Evolutionary conservation across 2,329 filamentous ascomycete genomes (phyloP), one percentile per base, ranked within the genome.

Genomic region (Myriosclerotinia duriaeana): DNA sequence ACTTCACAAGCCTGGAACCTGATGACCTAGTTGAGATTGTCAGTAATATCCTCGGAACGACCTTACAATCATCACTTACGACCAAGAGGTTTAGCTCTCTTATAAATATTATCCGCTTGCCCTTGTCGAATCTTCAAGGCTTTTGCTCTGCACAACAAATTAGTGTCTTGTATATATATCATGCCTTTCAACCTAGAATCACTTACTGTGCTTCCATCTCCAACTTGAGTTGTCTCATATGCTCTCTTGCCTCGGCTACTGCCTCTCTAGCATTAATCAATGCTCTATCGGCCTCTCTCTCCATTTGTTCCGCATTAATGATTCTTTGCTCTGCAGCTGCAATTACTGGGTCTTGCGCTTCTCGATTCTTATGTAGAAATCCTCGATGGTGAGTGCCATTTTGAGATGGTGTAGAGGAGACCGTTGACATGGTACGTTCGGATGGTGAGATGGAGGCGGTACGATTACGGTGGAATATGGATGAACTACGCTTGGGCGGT

Each of bases 41-140:
- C 14, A 65, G 44, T 34, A 9, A 22, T n/a, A 7, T 15, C 36
- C n/a, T 30, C 7, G 20, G 36, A 22, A 17, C 42, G 6, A 5
- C 1, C 42, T n/a, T 7, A 53, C 14, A 17, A 26, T 15, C n/a
- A 22, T 36, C 12, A 66, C 64, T 66, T 66, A 66, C 64, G 64
- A 34, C 64, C 64, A 54, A 66, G 64, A 30, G 56, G 48, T n/a
- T 66, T 66, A 20, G 46, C 64, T 48, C 56, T 66, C 40, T 66
- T 66, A 4, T 53, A 66, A 4, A 66, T 62, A 26, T 34, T 40
- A 12, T 66, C 38, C 38, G 64, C 64, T 36, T 59, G 53, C 38
- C 64, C 58, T n/a, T 66, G 64, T 38, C 50, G 44, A 40, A 55
- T 30, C 48, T 61, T 66, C 50, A 62, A 38, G 17, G 26, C 46